Conservation (phyloP, 768 basidiomycete genomes). For the Rhodotorula kratochvilovae region DNA sequence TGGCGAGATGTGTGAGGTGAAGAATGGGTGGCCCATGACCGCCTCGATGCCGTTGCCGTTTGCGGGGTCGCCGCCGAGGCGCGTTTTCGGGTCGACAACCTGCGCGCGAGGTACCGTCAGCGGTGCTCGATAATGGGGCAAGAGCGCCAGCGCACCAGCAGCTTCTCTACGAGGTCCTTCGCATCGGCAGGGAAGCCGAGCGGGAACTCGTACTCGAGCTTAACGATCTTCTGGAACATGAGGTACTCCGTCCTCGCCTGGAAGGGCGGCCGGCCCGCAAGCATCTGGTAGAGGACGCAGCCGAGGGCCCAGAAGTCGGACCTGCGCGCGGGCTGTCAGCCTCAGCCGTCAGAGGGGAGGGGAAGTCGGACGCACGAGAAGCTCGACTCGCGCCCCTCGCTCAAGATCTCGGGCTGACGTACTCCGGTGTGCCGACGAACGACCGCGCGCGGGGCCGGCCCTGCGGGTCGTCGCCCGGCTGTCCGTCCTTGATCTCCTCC, state of each 20-base stretch:
- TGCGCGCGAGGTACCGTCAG: background rate
- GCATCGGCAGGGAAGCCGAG: constrained; percentile 73
- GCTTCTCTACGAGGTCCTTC: constrained; percentile 67
- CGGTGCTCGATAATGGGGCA: background rate
- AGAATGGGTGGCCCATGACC: constrained; percentile 41
- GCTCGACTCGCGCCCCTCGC: constrained; percentile 60
- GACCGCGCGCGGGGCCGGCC: constrained; percentile 48
- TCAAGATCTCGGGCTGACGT: constrained; percentile 82
- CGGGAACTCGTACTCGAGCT: constrained; percentile 78
- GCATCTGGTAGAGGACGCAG: constrained; percentile 88
- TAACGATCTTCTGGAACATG: constrained; percentile 90
- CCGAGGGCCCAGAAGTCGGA: constrained; percentile 95
- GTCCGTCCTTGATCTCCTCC: constrained; percentile 13
- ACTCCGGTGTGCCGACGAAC: constrained; percentile 86
- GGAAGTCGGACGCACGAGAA: constrained; percentile 57
- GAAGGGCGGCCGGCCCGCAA: constrained; percentile 86
- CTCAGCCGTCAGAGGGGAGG: background rate
- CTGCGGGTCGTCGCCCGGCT: constrained; percentile 7
- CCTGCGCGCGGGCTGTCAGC: constrained; percentile 50
- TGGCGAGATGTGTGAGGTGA: constrained; percentile 9
- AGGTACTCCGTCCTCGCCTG: constrained; percentile 82
- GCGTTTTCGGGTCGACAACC: constrained; percentile 37
- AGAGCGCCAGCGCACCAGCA: constrained; percentile 51
- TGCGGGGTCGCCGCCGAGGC: constrained; percentile 36
- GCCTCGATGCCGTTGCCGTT: constrained; percentile 36